phyloP scores from a whole-genome alignment of 2,329 filamentous ascomycete species.

The Volutella citrinella region DNA sequence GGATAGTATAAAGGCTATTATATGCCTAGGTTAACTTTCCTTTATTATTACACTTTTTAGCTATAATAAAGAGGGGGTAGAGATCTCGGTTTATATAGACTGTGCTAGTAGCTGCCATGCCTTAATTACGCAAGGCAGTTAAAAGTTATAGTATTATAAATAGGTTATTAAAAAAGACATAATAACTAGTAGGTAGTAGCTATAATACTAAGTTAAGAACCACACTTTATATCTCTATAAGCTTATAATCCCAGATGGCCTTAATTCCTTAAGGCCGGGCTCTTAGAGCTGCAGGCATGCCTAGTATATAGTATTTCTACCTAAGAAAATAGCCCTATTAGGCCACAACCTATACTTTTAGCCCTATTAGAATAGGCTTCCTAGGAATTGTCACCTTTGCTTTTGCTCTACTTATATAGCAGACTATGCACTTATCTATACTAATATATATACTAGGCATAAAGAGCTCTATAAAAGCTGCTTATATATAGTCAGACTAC shows the following conservation, averaged over 20 bases:
- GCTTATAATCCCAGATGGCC: neutral
- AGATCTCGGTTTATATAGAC: slow-evolving; percentile 11
- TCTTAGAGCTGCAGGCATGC: neutral
- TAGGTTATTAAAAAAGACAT: slow-evolving; percentile 17
- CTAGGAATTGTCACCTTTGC: slow-evolving; percentile 1
- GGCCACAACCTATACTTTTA: slow-evolving; percentile 15
- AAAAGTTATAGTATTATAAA: slow-evolving; percentile 10
- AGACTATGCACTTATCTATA: slow-evolving; percentile 3
- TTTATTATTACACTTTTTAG: slow-evolving; percentile 5
- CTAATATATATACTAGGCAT: slow-evolving; percentile 2
- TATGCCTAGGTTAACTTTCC: neutral
- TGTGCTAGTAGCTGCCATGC: slow-evolving; percentile 10
- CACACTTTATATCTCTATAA: slow-evolving; percentile 10
- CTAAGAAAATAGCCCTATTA: slow-evolving; percentile 10
- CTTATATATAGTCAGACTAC: slow-evolving; percentile 9
- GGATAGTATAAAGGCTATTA: neutral
- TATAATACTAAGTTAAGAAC: slow-evolving; percentile 13
- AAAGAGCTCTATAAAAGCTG: neutral
- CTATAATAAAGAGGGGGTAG: slow-evolving; percentile 1
- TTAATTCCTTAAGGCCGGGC: neutral
- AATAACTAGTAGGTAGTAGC: slow-evolving; percentile 10
- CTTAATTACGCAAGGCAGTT: slow-evolving; percentile 3
- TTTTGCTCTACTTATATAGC: neutral
- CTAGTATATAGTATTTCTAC: slow-evolving; percentile 9
- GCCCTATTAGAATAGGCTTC: slow-evolving; percentile 5